A percentile compares a stretch with the other conserved stretches of the same genome.
Evolutionary conservation across 1,284 basidiomycete species (phyloP).

Genomic region (Melampsora occidentalis): DNA sequence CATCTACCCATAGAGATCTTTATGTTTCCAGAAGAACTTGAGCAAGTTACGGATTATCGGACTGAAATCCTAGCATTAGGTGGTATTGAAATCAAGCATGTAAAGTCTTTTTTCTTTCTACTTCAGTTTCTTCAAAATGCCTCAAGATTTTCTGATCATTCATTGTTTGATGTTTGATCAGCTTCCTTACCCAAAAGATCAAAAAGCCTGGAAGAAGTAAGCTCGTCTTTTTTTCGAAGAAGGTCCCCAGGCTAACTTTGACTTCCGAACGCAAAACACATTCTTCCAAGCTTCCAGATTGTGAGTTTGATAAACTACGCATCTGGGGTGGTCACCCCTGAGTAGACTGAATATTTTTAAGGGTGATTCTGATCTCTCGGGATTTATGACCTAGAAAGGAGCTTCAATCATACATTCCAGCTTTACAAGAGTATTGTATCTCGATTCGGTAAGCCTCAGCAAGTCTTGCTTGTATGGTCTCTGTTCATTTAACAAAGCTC

Average conservation of each 20-base stretch:
- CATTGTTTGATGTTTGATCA: neutral
- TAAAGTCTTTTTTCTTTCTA: neutral
- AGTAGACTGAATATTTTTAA: too few species aligned
- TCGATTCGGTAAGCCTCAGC: neutral
- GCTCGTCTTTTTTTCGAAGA: neutral
- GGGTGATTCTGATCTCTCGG: too few species aligned
- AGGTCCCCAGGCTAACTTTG: too few species aligned
- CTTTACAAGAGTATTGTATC: slow-evolving; percentile 3
- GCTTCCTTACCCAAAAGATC: slow-evolving; percentile 7
- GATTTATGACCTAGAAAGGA: neutral
- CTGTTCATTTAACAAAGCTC: neutral
- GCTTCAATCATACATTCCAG: slow-evolving; percentile 5
- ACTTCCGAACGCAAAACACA: neutral
- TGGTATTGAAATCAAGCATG: neutral
- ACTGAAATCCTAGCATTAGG: neutral
- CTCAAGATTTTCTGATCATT: neutral
- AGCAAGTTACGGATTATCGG: neutral
- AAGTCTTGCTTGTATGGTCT: neutral
- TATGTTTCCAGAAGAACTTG: slow-evolving; percentile 5
- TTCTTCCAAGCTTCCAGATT: neutral
- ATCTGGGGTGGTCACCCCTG: too few species aligned
- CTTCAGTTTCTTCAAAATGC: neutral
- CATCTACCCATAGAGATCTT: slow-evolving; percentile 1
- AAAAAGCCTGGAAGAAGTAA: slow-evolving; percentile 9
- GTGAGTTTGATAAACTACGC: neutral